Evolutionary conservation across 2,329 filamentous ascomycete species (phyloP).

Genomic region (Xylariomycetidae sp.): DNA sequence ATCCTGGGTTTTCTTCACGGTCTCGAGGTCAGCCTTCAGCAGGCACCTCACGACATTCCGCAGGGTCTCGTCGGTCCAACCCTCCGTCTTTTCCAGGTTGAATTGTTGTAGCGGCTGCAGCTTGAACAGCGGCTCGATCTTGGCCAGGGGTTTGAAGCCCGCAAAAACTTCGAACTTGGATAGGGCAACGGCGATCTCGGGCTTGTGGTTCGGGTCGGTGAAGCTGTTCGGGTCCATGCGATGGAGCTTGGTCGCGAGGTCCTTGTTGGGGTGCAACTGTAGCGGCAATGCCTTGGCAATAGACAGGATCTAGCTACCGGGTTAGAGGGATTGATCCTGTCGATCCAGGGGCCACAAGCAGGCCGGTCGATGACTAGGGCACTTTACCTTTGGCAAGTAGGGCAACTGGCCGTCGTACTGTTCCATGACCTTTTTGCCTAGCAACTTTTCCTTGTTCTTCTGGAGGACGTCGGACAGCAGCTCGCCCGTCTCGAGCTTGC

Average conservation of each 20-base stretch:
- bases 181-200: conserved; percentile 70
- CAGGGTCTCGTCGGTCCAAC: conserved; percentile 52
- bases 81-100: conserved; percentile 19
- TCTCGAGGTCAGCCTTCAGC: conserved; percentile 46
- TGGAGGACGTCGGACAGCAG: conserved; percentile 59
- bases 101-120: conserved; percentile 49
- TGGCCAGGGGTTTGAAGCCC: conserved; percentile 61
- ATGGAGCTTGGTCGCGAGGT: conserved; percentile 59
- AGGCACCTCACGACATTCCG: conserved; percentile 49
- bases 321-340: no score
- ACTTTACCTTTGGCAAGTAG: conserved; percentile 64
- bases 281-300: conserved; percentile 70
- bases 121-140: conserved; percentile 54
- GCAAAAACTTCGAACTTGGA: conserved; percentile 69
- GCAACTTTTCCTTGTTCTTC: conserved; percentile 52
- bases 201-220: conserved; percentile 71
- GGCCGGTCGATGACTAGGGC: no score
- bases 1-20: conserved; percentile 47
- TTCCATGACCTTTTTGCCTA: conserved; percentile 55
- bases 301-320: conserved; percentile 51
- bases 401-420: conserved; percentile 62
- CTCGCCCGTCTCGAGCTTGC: conserved; percentile 56
- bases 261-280: conserved; percentile 68
- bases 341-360: no score
- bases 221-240: conserved; percentile 58